Base-by-base conservation (phyloP, 2,329 filamentous ascomycete species). In the Coniochaeta sp. region DNA sequence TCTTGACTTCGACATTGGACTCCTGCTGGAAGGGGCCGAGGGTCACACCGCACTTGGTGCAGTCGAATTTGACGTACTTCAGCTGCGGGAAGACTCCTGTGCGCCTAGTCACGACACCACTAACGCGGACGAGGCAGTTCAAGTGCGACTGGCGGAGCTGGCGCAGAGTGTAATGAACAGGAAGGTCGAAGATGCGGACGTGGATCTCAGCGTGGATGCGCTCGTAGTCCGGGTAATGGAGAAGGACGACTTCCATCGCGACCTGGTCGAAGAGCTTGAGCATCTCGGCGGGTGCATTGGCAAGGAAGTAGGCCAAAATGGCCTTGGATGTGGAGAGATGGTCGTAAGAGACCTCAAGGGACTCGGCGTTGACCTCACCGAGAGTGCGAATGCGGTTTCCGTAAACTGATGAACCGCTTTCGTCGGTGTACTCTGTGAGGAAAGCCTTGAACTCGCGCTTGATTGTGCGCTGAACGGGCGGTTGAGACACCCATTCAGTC, bases 41-140 rank as follows among this genome's bases (percentile, higher is more conserved):
- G 0, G 91, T 96, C 45, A 89, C 81, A 55, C 89, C 89, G 63
- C 94, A 99, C 72, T 96, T 99, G 53, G 78, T 83, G 71, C 94
- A 99, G 72, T 96, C 89, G 65, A 99, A 97, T 72, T 96, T 96
- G 73, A 99, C 89, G 68, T 97, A 96, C 69, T 97, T 97, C 55
- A 99, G 77, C 72, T 99, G 94, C 3, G 94, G 94, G 67, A 99
- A 99, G 47, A 99, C 95, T 51, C 94, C 94, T 26, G 86, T 95
- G 59, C 94, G 83, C 57, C 94, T 85, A 30, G 94, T 99, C 26
- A 99, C 94, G 4, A 99, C 94, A 59, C 94, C 94, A 60, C 87
- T 91, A 51, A 99, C 94, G 50, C 92, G 86, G 33, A 99, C 89
- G 40, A 99, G 78, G 62, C 91, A 96, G 76, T 99, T 99, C 54